These are phyloP conservation scores for Moesziomyces sp. DNA, from an alignment of 1,284 basidiomycete species.

Conservation along the genomic window DNA sequence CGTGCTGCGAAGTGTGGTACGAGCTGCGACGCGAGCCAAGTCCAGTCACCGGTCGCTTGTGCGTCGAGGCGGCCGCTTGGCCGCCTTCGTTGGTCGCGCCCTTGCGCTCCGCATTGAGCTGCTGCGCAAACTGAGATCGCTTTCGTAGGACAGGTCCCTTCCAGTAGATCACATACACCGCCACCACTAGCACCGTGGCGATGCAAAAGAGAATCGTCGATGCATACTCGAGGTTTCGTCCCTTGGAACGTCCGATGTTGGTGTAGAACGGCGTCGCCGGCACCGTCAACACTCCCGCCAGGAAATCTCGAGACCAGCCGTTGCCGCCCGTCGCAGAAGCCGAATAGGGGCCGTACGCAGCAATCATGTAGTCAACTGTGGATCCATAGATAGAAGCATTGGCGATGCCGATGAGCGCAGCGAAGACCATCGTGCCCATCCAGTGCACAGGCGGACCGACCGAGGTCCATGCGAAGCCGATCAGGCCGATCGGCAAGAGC, in stretches of 20 bases:
- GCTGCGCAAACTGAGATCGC: conserved; percentile 40
- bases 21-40: conserved; percentile 38
- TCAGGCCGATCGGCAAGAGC: conserved; percentile 68
- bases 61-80: conserved; percentile 23
- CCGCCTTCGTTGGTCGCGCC: conserved; percentile 8
- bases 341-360: conserved; percentile 69
- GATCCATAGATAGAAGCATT: conserved; percentile 65
- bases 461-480: conserved; percentile 70
- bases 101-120: conserved; percentile 27
- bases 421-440: conserved; percentile 70
- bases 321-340: conserved; percentile 69
- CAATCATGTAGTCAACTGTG: conserved; percentile 69
- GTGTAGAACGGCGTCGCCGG: conserved; percentile 69
- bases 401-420: conserved; percentile 68
- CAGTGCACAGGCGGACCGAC: conserved; percentile 69
- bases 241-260: conserved; percentile 64
- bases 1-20: conserved; percentile 37
- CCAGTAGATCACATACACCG: conserved; percentile 70
- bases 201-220: conserved; percentile 69
- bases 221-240: conserved; percentile 66
- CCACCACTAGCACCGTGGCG: conserved; percentile 67
- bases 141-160: conserved; percentile 62
- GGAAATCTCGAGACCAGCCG: conserved; percentile 64
- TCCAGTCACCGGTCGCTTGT: conserved; percentile 25
- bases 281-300: conserved; percentile 69